Evolutionary conservation across 2,329 filamentous ascomycete species (phyloP), one percentile per base, ranked within the genome.

Genomic region (Cladosporium sp.): DNA sequence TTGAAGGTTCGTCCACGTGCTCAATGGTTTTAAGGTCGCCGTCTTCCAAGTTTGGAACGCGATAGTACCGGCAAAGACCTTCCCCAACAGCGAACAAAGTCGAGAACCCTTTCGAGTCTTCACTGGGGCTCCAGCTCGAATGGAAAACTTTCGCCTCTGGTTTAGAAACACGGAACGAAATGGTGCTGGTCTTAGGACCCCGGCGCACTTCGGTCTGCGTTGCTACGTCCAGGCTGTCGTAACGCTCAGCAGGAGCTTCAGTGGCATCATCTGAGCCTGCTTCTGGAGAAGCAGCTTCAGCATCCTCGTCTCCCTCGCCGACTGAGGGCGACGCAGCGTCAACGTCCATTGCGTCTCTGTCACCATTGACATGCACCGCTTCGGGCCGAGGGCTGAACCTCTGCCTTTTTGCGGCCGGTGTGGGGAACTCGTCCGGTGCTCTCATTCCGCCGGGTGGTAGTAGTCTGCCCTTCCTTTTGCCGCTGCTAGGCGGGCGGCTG

Each of bases 261-360:
- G 56, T 55, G 13, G 62, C 61, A 9, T 56, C 53, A 11, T 67
- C 65, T 5, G 60, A 65, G 3, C 37, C 59, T 1, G 57, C 55
- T 9, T 58, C 59, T 4, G 65, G 61, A 22, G 62, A 64, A 3
- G 56, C 58, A 19, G 54, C 59, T 18, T 65, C 62, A 9, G 49
- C 58, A 33, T 63, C 63, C 13, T 60, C 60, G 13, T 66, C 64
- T 10, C 49, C 57, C 10, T 59, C 61, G 10, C 61, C 59, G 7
- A 56, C 61, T 13, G 58, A 57, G 9, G 57, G 58, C 43, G 64
- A 63, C 3, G 55, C 58, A 11, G 56, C 59, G 46, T 68, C 74
- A 6, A 76, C 60, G 14, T 76, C 74, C 72, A 76, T 76, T 50
- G 67, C 69, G 56, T 77, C 66, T 31, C 58, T 48, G 28, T 64